A percentile compares a stretch with the other conserved stretches of the same genome.
Conservation (phyloP, 169 alveolate species). For the Ichthyophthirius multifiliis region DNA sequence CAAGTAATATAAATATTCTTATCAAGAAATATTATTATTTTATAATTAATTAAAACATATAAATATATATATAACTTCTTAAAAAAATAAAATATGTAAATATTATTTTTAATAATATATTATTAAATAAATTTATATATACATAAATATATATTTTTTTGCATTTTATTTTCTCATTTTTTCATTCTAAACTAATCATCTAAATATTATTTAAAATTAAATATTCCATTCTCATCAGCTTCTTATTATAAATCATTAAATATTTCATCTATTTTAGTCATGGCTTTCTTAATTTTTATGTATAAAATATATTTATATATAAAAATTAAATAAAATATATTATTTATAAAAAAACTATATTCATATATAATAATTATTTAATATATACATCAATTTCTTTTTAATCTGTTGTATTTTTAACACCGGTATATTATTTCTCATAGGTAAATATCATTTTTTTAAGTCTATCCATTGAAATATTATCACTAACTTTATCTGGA, state of each 20-base stretch:
- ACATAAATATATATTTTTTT: too few species aligned
- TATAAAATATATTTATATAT: background rate
- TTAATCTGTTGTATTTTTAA: background rate
- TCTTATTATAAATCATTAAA: background rate
- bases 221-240: background rate
- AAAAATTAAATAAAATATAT: background rate
- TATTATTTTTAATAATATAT: too few species aligned
- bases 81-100: too few species aligned
- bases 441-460: background rate
- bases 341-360: too few species aligned
- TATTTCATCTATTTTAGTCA: background rate
- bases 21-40: too few species aligned
- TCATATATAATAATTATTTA: too few species aligned
- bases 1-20: too few species aligned
- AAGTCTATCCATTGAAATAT: background rate
- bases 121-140: too few species aligned
- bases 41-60: too few species aligned
- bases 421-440: background rate
- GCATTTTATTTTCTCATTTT: background rate
- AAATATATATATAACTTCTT: too few species aligned
- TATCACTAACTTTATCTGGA: background rate
- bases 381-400: constrained; percentile 3
- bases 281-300: background rate
- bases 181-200: background rate
- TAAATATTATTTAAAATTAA: background rate